Evolutionary conservation across 2,329 filamentous ascomycete genomes (phyloP).

Genomic region (Penicillium verrucosum): DNA sequence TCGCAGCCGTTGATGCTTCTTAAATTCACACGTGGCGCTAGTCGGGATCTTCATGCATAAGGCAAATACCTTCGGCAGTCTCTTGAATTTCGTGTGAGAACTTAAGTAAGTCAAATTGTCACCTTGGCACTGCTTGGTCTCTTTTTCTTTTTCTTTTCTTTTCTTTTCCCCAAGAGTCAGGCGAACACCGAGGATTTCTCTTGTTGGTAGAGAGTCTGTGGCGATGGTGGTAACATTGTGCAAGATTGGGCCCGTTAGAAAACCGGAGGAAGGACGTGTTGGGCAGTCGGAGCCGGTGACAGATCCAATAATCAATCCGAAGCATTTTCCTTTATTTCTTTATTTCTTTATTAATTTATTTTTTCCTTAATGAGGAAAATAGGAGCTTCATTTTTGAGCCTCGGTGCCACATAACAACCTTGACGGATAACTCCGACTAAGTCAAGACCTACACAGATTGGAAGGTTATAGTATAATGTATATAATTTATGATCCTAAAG

Average conservation of each 20-base stretch:
- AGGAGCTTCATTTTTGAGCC: constrained; percentile 8
- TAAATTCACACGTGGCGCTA: constrained; percentile 38
- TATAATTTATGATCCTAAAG: background rate
- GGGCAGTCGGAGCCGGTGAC: constrained; percentile 9
- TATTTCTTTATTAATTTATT: background rate
- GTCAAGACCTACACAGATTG: background rate
- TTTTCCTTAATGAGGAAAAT: background rate
- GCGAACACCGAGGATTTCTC: constrained; percentile 3
- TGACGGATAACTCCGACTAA: background rate
- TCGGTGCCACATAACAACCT: constrained; percentile 9
- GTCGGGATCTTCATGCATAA: constrained; percentile 38
- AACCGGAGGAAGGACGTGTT: constrained; percentile 11
- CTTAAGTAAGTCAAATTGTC: background rate
- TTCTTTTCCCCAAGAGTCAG: background rate
- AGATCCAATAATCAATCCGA: constrained; percentile 9
- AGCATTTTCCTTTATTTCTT: background rate
- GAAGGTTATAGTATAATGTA: background rate
- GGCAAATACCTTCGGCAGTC: constrained; percentile 7
- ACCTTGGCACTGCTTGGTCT: background rate
- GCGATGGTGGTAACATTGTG: constrained; percentile 13
- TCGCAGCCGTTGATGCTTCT: constrained; percentile 39
- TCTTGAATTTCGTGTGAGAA: background rate
- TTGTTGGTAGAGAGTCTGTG: background rate
- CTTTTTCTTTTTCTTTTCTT: background rate
- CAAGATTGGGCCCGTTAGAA: constrained; percentile 5